phyloP scores from a whole-genome alignment of 2,329 filamentous ascomycete species.

The Chaetothyriales sp. region DNA sequence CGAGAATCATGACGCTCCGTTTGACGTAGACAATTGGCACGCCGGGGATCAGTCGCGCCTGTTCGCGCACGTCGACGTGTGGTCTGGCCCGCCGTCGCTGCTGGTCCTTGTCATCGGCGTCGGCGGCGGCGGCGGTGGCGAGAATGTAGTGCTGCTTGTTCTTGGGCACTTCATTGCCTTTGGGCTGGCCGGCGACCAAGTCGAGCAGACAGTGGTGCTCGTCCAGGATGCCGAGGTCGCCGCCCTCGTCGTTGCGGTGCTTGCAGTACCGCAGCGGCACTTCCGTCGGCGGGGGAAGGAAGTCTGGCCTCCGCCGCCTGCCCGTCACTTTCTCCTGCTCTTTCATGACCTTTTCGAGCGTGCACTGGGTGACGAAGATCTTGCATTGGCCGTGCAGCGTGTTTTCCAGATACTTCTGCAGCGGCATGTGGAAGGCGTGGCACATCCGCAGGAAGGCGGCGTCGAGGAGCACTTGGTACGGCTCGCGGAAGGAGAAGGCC shows the following conservation, averaged over 20 bases:
- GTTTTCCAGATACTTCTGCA: conserved; percentile 60
- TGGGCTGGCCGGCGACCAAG: conserved; percentile 22
- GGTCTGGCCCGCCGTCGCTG: conserved; percentile 21
- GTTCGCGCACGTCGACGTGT: conserved; percentile 24
- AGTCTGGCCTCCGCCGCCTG: conserved; percentile 26
- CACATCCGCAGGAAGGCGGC: conserved; percentile 73
- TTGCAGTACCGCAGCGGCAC: conserved; percentile 35
- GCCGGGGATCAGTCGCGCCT: conserved; percentile 32
- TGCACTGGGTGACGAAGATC: conserved; percentile 65
- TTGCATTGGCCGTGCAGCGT: conserved; percentile 82
- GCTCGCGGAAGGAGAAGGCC: conserved; percentile 79
- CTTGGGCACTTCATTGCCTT: conserved; percentile 24
- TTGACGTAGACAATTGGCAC: conserved; percentile 39
- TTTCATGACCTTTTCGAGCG: conserved; percentile 30
- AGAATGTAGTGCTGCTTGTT: conserved; percentile 38
- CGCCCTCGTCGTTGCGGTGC: conserved; percentile 31
- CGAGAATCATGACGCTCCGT: conserved; percentile 37
- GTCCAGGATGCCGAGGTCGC: conserved; percentile 14
- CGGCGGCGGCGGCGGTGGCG: conserved; percentile 29
- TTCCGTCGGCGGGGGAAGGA: conserved; percentile 32
- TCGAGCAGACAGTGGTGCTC: conserved; percentile 31
- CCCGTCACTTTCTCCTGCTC: conserved; percentile 19
- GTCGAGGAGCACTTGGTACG: conserved; percentile 86
- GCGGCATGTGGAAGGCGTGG: conserved; percentile 74
- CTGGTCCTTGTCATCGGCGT: conserved; percentile 8